Evolutionary conservation across 768 basidiomycete genomes (phyloP), one percentile per base, ranked within the genome.

Genomic region (Obba rivulosa): DNA sequence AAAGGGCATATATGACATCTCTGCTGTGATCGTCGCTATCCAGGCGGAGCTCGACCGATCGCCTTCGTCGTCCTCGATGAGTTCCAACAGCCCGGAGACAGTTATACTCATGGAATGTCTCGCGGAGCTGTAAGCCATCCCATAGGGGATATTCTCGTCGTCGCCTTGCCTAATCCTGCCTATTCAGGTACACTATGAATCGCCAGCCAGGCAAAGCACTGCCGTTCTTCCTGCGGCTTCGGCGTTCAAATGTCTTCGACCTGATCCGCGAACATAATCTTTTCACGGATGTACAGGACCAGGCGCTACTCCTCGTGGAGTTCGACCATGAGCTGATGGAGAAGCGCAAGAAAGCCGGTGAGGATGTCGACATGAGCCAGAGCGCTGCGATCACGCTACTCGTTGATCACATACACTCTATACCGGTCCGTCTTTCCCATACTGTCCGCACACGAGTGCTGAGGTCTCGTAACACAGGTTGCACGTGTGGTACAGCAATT

Each of bases 141-240:
- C n/a, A n/a, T n/a, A n/a, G n/a, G 50, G 11, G 42, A 36, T 8
- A 3, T 38, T 11, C 38, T 41, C 40, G 24, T 40, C 44, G 24
- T 51, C 13, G 24, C 8, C 41, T 28, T 16, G 11, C 16, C 25
- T 34, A 35, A 25, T 20, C 31, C 1, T 31, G 11, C 31, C n/a
- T 7, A 20, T 48, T n/a, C 54, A 94, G 93, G 43, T 92, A 91
- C 64, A 82, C 81, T 31, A 73, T 80, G 17, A 93, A 94, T 56
- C 83, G 90, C 2, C 96, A 98, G 69, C 91, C 90, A 2, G 93
- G 89, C 18, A 94, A 95, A 68, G 96, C 96, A 0, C 71, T 99
- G 0, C 90, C 90, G 0, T 98, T 81, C 69, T 91, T 86, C 70
- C 75, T 99, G 14, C 80, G 90, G 8, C 74, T 98, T 14, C 82